Evolutionary conservation across 164 flowering plant species (phyloP).

Genomic region (grape (Vitis vinifera)): DNA sequence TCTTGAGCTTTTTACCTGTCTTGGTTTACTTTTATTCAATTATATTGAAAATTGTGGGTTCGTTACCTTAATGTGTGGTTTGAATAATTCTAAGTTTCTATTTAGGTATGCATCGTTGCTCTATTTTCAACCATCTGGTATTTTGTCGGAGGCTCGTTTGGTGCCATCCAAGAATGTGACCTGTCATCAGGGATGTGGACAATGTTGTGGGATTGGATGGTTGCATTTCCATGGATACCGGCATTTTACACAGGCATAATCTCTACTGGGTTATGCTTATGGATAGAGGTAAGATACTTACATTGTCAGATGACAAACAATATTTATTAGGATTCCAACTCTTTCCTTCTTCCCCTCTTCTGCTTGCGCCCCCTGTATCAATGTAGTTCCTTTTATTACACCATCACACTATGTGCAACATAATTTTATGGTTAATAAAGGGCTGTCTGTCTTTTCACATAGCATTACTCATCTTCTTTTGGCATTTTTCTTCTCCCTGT

Average conservation of each 20-base stretch:
- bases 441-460: no score
- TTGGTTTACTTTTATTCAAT: background rate
- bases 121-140: constrained; percentile 62
- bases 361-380: no score
- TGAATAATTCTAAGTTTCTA: constrained; percentile 5
- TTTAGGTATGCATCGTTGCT: constrained; percentile 66
- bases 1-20: background rate
- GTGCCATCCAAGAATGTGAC: constrained; percentile 22
- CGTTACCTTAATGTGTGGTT: constrained; percentile 2
- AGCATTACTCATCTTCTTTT: no score
- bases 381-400: no score
- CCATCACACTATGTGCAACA: no score
- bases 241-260: constrained; percentile 79
- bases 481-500: no score
- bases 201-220: constrained; percentile 40
- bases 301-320: background rate
- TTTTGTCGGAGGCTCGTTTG: constrained; percentile 38
- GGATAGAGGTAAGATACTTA: constrained; percentile 68
- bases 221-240: constrained; percentile 83
- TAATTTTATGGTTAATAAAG: no score
- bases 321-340: background rate
- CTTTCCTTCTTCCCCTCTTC: background rate
- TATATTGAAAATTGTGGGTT: background rate
- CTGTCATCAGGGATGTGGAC: constrained; percentile 56
- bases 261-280: constrained; percentile 79